Percentiles rank a stretch among this genome's conserved stretches.
Evolutionary conservation across 768 basidiomycete species (phyloP).

Genomic region (Russula sp.): DNA sequence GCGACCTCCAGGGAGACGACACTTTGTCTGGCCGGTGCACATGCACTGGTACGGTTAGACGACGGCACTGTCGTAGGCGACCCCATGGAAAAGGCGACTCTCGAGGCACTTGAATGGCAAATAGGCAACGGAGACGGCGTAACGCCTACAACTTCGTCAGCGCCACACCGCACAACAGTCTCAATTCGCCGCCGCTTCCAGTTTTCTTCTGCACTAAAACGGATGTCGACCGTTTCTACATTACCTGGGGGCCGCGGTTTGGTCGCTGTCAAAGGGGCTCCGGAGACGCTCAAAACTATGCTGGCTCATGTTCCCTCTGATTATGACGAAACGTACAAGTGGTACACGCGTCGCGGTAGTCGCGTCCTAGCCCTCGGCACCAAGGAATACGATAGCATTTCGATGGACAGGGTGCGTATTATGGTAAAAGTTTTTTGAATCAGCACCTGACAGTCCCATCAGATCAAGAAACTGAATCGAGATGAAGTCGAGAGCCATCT

Average conservation of each 20-base stretch:
- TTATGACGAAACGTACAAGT: slow-evolving; percentile 94
- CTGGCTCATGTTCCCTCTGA: slow-evolving; percentile 58
- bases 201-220: slow-evolving; percentile 94
- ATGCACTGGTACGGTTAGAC: slow-evolving; percentile 89
- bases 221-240: slow-evolving; percentile 88
- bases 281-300: slow-evolving; percentile 93
- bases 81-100: slow-evolving; percentile 97
- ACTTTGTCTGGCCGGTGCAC: slow-evolving; percentile 85
- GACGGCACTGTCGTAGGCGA: slow-evolving; percentile 94
- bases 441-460: background rate
- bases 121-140: slow-evolving; percentile 52
- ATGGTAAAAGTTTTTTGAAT: background rate
- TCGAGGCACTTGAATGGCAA: slow-evolving; percentile 85
- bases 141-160: slow-evolving; percentile 42
- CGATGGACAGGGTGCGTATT: slow-evolving; percentile 60
- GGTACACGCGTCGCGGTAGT: slow-evolving; percentile 87
- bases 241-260: slow-evolving; percentile 52
- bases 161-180: slow-evolving; percentile 53
- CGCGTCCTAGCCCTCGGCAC: slow-evolving; percentile 88
- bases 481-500: slow-evolving; percentile 74
- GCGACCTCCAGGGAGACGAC: slow-evolving; percentile 72
- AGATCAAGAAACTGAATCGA: slow-evolving; percentile 88
- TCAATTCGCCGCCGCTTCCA: slow-evolving; percentile 89
- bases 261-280: slow-evolving; percentile 89
- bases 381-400: slow-evolving; percentile 72